Conservation (phyloP, 2,329 filamentous ascomycete species). For the Exophiala spinifera region DNA sequence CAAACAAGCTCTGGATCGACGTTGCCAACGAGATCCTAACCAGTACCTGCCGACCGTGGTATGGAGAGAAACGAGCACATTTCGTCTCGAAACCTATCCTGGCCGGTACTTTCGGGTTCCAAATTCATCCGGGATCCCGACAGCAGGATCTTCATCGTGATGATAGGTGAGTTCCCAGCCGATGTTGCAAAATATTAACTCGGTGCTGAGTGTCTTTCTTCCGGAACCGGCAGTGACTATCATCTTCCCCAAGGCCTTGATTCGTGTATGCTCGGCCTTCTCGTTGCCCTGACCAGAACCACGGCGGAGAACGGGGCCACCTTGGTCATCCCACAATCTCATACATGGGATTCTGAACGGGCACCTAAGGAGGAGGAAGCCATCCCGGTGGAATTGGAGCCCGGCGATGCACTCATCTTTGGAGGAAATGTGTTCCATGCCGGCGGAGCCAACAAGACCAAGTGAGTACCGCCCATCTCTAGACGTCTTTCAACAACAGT, state of each 20-base stretch:
- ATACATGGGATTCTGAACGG: conserved; percentile 25
- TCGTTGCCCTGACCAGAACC: conserved; percentile 32
- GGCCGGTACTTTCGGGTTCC: conserved; percentile 32
- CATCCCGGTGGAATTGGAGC: conserved; percentile 32
- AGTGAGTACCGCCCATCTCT: conserved; percentile 2
- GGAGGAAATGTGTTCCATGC: conserved; percentile 36
- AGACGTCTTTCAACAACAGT: neutral
- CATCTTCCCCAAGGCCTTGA: too few species aligned
- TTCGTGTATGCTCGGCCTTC: conserved; percentile 36
- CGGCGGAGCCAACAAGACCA: conserved; percentile 31
- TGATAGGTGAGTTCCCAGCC: conserved; percentile 14
- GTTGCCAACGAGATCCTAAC: conserved; percentile 36
- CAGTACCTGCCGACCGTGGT: conserved; percentile 37
- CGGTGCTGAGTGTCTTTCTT: too few species aligned
- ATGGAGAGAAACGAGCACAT: conserved; percentile 13
- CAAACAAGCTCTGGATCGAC: conserved; percentile 34
- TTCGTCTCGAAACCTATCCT: conserved; percentile 25
- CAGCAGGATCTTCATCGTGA: conserved; percentile 30
- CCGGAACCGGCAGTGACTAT: too few species aligned
- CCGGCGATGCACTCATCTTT: conserved; percentile 39
- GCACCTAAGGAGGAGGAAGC: conserved; percentile 20
- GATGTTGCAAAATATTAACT: too few species aligned
- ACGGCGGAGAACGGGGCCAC: conserved; percentile 33
- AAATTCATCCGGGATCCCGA: conserved; percentile 25
- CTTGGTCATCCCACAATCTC: conserved; percentile 30